A percentile compares a stretch with the other conserved stretches of the same genome.
phyloP scores from a whole-genome alignment of 371 early-diverging fungal genomes.

The Mucor racemosus region DNA sequence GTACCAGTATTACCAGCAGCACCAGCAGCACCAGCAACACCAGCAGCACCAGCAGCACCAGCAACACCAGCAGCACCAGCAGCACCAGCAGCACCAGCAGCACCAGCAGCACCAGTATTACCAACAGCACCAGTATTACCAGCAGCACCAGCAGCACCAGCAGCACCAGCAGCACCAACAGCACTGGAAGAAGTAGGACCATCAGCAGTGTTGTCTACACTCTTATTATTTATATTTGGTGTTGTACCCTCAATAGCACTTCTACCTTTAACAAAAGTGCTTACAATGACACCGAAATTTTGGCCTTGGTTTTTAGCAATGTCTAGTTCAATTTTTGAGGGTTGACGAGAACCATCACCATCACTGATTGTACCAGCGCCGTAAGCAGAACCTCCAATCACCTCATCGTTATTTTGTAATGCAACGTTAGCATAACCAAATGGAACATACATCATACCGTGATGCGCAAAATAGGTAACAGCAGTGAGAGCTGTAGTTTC shows the following conservation, averaged over 20 bases:
- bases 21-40: neutral
- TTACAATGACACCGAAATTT: constrained; percentile 55
- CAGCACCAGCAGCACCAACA: too few species aligned
- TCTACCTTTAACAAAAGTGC: constrained; percentile 24
- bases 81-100: neutral
- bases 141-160: neutral
- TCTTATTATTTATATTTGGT: constrained; percentile 26
- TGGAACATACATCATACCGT: constrained; percentile 84
- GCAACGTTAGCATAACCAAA: constrained; percentile 60
- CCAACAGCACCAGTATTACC: neutral
- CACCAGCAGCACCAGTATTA: constrained; percentile 1
- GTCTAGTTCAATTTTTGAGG: constrained; percentile 60
- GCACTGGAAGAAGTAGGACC: neutral
- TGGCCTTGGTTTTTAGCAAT: constrained; percentile 67
- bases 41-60: neutral
- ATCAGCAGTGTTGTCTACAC: neutral
- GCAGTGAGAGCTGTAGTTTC: constrained; percentile 73
- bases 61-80: constrained; percentile 5
- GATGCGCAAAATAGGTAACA: constrained; percentile 76
- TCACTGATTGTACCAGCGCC: constrained; percentile 70
- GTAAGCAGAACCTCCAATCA: constrained; percentile 75
- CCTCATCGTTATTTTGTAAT: constrained; percentile 44
- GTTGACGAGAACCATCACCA: constrained; percentile 67
- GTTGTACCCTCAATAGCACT: constrained; percentile 48
- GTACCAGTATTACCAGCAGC: neutral